Evolutionary conservation across 495 filamentous ascomycete genomes (phyloP), one percentile per base, ranked within the genome.

Genomic region (Aspergillus olivimuriae): DNA sequence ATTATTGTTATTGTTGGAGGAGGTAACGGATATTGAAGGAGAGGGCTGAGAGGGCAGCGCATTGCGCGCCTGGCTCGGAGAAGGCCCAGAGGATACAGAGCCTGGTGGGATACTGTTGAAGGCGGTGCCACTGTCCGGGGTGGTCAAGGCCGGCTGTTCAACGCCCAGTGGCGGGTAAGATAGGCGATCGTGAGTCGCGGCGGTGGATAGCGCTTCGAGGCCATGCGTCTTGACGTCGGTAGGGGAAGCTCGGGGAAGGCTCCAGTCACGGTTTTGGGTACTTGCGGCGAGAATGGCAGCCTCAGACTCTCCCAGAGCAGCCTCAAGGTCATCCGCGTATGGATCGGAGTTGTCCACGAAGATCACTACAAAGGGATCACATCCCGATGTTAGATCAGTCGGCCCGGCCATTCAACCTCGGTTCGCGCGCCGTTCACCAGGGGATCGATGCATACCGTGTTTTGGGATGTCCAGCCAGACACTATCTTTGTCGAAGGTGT

Each of bases 391-490:
- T 21, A 19, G 41, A 37, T 9, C 12, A 30, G 23, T 20, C 19
- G n/a, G 16, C 11, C 1, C 18, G 20, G 8, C 7, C 22, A 18
- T 15, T 35, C 18, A 22, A 21, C 41, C 41, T 22, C 30, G 5
- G 33, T 16, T 15, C 1, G 33, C 2, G 16, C 15, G 16, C 33
- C 33, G 8, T 8, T 15, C 6, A 14, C n/a, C 14, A 2, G 32
- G 6, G 23, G 32, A 16, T 9, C 30, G 21, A 38, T 23, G 31
- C 53, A 26, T 62, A 74, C 73, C 66, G 41, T 77, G 61, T 50
- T 76, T 78, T 4, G 81, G 81, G 36, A 83, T 70, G 45, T 82
- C 76, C 18, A 85, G 60, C 81, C 81, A 85, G 4, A 76, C 64
- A 33, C 70, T 78, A 48, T 76, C 68, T 44, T 76, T 69, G 41